Evolutionary conservation across 495 filamentous ascomycete species (phyloP).

Genomic region (Hypoxylon intermedium): DNA sequence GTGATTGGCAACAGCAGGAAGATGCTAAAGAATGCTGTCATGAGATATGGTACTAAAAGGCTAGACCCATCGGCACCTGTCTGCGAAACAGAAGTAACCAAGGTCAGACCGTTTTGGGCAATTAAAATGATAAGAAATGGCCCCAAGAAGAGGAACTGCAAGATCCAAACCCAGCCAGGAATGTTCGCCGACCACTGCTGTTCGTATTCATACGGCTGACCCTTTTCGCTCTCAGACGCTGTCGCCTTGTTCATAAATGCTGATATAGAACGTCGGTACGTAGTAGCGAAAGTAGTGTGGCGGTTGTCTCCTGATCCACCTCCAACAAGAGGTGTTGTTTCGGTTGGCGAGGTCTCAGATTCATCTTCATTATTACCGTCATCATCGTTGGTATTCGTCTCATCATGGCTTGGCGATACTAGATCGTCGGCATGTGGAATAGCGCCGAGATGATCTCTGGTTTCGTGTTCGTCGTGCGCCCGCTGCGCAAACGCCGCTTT

Average conservation of each 20-base stretch:
- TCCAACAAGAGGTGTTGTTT: conserved; percentile 81
- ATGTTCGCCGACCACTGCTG: conserved; percentile 83
- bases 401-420: conserved; percentile 37
- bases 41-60: conserved; percentile 71
- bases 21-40: conserved; percentile 69
- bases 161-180: conserved; percentile 82
- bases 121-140: conserved; percentile 78
- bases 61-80: conserved; percentile 80
- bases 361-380: conserved; percentile 56
- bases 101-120: conserved; percentile 75
- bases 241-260: conserved; percentile 46
- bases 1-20: conserved; percentile 78
- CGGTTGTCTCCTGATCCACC: conserved; percentile 52
- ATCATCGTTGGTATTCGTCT: conserved; percentile 32
- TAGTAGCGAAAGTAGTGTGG: conserved; percentile 77
- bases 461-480: conserved; percentile 57
- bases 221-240: conserved; percentile 31
- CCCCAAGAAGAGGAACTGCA: conserved; percentile 81
- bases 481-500: conserved; percentile 68
- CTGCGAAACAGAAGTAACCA: conserved; percentile 74
- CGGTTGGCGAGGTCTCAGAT: conserved; percentile 65
- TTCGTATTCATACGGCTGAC: conserved; percentile 72
- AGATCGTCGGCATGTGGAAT: conserved; percentile 43
- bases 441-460: conserved; percentile 45
- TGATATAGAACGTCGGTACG: conserved; percentile 57